A percentile compares a stretch with the other conserved stretches of the same genome.
Conservation (phyloP, 352 stramenopile genomes). For the Lagenidium sp. region DNA sequence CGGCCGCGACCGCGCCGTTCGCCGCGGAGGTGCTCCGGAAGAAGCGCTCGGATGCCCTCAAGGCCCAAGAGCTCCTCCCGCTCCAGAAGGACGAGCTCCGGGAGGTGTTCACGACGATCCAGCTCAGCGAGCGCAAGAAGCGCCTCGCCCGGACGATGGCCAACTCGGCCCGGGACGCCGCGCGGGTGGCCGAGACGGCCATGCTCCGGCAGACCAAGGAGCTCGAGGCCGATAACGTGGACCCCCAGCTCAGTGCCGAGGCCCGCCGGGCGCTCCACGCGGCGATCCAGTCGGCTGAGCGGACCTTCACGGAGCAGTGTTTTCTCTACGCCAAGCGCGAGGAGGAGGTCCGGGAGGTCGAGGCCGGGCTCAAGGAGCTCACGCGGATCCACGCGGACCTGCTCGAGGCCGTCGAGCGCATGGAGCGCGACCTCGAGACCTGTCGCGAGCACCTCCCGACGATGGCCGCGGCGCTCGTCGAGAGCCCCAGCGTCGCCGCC, state of each 20-base stretch:
- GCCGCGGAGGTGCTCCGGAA: conserved; percentile 34
- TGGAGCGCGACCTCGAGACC: conserved; percentile 43
- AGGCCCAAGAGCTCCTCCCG: conserved; percentile 58
- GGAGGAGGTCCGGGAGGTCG: conserved; percentile 61
- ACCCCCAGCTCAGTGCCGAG: conserved; percentile 23
- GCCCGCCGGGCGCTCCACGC: conserved; percentile 29
- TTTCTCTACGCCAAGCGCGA: conserved; percentile 66
- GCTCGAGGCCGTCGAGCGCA: conserved; percentile 43
- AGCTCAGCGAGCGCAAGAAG: conserved; percentile 65
- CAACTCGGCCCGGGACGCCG: conserved; percentile 33
- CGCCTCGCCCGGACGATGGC: conserved; percentile 34
- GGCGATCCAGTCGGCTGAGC: conserved; percentile 23
- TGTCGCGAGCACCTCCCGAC: conserved; percentile 41
- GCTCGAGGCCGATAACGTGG: conserved; percentile 38
- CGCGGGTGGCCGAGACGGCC: conserved; percentile 34
- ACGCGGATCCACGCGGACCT: conserved; percentile 56
- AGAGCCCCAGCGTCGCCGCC: conserved; percentile 12
- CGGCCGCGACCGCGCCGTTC: conserved; percentile 30
- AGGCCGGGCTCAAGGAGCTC: conserved; percentile 49
- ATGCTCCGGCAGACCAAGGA: conserved; percentile 32
- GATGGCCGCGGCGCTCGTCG: conserved; percentile 34
- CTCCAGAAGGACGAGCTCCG: conserved; percentile 45
- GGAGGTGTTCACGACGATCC: conserved; percentile 60
- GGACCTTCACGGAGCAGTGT: conserved; percentile 47
- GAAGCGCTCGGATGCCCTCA: conserved; percentile 43